These are phyloP conservation scores for Pleurotus djamor DNA, from an alignment of 768 basidiomycete species.

Conservation along the genomic window DNA sequence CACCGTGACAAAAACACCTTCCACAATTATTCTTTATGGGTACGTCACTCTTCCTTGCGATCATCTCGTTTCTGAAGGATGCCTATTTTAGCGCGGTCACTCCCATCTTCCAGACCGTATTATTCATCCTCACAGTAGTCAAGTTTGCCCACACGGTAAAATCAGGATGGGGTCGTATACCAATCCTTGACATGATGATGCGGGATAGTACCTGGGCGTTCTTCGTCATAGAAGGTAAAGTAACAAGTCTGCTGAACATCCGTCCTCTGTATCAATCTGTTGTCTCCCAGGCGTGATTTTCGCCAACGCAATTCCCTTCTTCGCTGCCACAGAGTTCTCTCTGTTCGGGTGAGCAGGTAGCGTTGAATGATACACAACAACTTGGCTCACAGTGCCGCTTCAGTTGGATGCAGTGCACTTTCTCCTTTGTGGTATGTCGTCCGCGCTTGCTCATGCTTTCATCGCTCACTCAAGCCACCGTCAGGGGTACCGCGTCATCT, in stretches of 20 bases:
- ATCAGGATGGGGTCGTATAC: slow-evolving; percentile 35
- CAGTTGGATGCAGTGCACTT: background rate
- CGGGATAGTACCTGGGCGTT: slow-evolving; percentile 47
- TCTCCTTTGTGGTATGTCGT: background rate
- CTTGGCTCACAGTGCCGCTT: background rate
- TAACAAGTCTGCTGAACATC: background rate
- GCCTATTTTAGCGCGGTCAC: slow-evolving; percentile 20
- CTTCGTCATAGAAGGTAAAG: slow-evolving; percentile 32
- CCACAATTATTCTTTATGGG: slow-evolving; percentile 27
- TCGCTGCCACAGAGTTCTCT: background rate
- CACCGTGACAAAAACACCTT: slow-evolving; percentile 22
- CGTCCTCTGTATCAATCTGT: background rate
- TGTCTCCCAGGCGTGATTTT: background rate
- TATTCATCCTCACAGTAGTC: slow-evolving; percentile 34
- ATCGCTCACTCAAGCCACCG: background rate
- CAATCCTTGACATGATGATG: slow-evolving; percentile 35
- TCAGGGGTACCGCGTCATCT: background rate
- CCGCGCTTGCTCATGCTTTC: background rate
- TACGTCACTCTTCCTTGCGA: slow-evolving; percentile 10
- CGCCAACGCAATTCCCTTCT: background rate
- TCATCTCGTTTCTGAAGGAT: background rate
- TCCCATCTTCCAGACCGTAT: slow-evolving; percentile 31
- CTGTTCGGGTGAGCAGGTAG: background rate
- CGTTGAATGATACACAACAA: background rate
- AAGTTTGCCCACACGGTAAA: slow-evolving; percentile 31